These are phyloP conservation scores for Casuarina cunninghamiana DNA, from an alignment of 306 rosid genomes.

Conservation along the genomic window DNA sequence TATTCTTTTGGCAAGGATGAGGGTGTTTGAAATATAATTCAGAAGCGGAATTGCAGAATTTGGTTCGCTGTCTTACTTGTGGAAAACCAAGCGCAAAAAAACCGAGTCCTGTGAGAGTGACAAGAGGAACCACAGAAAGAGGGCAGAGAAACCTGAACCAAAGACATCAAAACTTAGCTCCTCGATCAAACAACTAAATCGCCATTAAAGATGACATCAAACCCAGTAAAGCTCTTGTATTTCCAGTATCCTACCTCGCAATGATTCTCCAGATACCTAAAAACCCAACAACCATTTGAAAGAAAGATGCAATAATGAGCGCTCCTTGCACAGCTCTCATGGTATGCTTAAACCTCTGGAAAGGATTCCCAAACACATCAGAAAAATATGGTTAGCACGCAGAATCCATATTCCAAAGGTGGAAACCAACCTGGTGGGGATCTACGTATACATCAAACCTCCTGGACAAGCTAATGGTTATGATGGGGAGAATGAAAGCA, in stretches of 20 bases:
- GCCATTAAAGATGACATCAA: neutral
- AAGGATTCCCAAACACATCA: slow-evolving; percentile 16
- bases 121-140: slow-evolving; percentile 76
- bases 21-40: neutral
- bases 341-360: slow-evolving; percentile 68
- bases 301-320: slow-evolving; percentile 58
- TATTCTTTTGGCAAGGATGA: neutral
- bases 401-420: slow-evolving; percentile 14
- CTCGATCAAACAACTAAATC: slow-evolving; percentile 21
- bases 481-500: slow-evolving; percentile 62
- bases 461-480: slow-evolving; percentile 50
- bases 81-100: slow-evolving; percentile 71
- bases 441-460: slow-evolving; percentile 47
- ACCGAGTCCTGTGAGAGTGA: slow-evolving; percentile 83
- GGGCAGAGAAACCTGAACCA: slow-evolving; percentile 79
- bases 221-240: neutral
- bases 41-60: neutral
- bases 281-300: slow-evolving; percentile 71
- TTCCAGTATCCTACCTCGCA: slow-evolving; percentile 45
- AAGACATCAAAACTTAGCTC: slow-evolving; percentile 11
- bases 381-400: slow-evolving; percentile 10
- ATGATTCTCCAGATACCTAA: slow-evolving; percentile 81
- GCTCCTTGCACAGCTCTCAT: slow-evolving; percentile 82
- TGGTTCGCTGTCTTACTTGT: slow-evolving; percentile 36
- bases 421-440: slow-evolving; percentile 63